These are phyloP conservation scores for Suhomyces yuchorum DNA, from an alignment of 1,139 yeast genomes.

Conservation along the genomic window DNA sequence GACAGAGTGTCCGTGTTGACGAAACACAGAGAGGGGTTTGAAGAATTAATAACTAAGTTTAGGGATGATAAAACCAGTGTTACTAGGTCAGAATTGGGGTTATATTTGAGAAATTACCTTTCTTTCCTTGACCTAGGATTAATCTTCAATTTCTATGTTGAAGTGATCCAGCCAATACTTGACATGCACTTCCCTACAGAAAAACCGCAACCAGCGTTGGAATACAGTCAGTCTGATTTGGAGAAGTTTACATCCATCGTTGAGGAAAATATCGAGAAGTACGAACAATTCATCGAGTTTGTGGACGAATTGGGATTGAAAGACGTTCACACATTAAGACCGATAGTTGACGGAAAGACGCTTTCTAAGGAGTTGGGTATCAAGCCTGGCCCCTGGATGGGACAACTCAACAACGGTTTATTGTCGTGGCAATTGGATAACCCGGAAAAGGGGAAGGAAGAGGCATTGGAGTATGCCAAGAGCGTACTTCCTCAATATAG, in stretches of 20 bases:
- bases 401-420: constrained; percentile 53
- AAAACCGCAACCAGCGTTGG: constrained; percentile 17
- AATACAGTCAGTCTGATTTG: constrained; percentile 8
- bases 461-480: constrained; percentile 53
- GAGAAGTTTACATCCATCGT: constrained; percentile 10
- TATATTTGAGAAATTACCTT: constrained; percentile 56
- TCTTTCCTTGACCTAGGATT: constrained; percentile 52
- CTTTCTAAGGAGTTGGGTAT: constrained; percentile 50
- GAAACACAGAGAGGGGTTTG: constrained; percentile 19
- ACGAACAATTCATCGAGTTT: constrained; percentile 34
- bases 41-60: constrained; percentile 17
- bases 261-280: constrained; percentile 22
- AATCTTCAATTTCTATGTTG: constrained; percentile 34
- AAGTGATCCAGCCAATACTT: constrained; percentile 21
- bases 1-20: constrained; percentile 49
- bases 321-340: constrained; percentile 49
- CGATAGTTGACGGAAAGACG: constrained; percentile 70
- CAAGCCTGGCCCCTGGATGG: constrained; percentile 89
- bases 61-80: constrained; percentile 27
- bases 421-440: constrained; percentile 76
- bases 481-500: constrained; percentile 8
- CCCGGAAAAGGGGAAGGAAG: constrained; percentile 55
- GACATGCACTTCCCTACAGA: constrained; percentile 7
- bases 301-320: constrained; percentile 35
- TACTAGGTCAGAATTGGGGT: constrained; percentile 62